phyloP scores from a whole-genome alignment of 192 early-diverging fungal species.

The Coemansia sp. region DNA sequence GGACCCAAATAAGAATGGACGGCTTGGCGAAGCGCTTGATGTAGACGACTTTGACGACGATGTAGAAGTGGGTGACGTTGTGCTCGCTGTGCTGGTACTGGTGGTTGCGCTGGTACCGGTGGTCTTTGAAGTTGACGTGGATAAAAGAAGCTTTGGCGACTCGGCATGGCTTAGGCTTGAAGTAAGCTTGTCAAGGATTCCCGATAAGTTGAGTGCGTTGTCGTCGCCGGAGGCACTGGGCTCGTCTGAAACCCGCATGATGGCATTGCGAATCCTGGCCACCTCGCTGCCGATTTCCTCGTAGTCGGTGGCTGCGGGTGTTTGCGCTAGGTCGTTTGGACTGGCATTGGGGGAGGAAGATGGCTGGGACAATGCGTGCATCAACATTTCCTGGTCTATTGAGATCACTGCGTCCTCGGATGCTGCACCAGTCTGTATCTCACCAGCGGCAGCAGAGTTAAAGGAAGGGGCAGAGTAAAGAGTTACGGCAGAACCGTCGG shows the following conservation, averaged over 20 bases:
- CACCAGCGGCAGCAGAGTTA: neutral
- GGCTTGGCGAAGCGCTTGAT: too few relatives aligned
- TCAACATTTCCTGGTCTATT: slow-evolving; percentile 31
- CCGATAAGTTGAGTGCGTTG: neutral
- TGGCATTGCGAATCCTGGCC: neutral
- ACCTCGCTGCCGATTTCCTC: neutral
- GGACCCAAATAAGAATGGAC: too few relatives aligned
- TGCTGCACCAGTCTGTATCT: neutral
- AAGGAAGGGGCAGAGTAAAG: slow-evolving; percentile 24
- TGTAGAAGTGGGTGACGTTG: neutral
- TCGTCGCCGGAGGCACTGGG: neutral
- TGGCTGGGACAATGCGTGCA: slow-evolving; percentile 14
- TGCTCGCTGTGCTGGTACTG: neutral
- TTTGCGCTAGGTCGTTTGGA: neutral
- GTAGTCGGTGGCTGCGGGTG: neutral
- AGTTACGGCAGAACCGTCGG: slow-evolving; percentile 17
- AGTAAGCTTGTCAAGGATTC: neutral
- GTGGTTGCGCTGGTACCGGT: neutral
- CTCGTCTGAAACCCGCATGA: neutral
- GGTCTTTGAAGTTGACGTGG: neutral
- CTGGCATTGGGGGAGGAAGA: neutral
- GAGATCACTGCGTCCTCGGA: slow-evolving; percentile 18
- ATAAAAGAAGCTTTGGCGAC: neutral
- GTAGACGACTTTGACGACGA: neutral
- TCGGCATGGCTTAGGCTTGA: neutral